Percentiles rank a stretch among this genome's conserved stretches.
These are phyloP conservation scores for Cyberlindnera americana DNA, from an alignment of 805 yeast genomes.

Conservation along the genomic window DNA sequence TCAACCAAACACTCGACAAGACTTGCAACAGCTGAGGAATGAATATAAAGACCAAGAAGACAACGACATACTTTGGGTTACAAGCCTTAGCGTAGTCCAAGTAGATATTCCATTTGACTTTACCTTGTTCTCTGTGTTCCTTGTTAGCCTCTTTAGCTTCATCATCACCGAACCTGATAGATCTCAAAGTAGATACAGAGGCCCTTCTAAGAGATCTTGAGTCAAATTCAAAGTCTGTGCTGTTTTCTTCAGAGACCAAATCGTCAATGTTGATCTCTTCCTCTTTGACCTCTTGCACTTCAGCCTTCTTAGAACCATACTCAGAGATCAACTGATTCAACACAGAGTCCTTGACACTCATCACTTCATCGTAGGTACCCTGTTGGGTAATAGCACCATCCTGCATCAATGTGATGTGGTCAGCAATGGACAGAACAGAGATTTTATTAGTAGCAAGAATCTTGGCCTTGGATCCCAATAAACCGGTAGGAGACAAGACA, in stretches of 20 bases:
- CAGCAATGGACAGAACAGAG: conserved; percentile 74
- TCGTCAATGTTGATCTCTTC: conserved; percentile 18
- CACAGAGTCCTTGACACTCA: conserved; percentile 41
- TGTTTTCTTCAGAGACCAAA: conserved; percentile 22
- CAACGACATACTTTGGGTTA: conserved; percentile 58
- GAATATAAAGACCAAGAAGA: conserved; percentile 55
- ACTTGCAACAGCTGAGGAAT: conserved; percentile 60
- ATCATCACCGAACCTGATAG: conserved; percentile 34
- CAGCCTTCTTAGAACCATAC: conserved; percentile 49
- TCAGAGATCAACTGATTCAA: conserved; percentile 55
- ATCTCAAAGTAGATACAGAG: conserved; percentile 47
- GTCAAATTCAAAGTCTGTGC: conserved; percentile 33
- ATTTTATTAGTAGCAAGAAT: conserved; percentile 85
- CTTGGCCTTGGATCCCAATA: conserved; percentile 68
- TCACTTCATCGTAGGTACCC: conserved; percentile 55
- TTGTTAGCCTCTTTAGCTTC: conserved; percentile 32
- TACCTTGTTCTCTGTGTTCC: conserved; percentile 90
- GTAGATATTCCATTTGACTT: conserved; percentile 87
- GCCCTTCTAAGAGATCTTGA: conserved; percentile 55
- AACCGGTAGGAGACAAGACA: conserved; percentile 79
- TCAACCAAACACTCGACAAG: conserved; percentile 83
- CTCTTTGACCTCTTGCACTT: conserved; percentile 18
- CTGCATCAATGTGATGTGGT: conserved; percentile 61
- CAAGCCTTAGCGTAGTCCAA: conserved; percentile 83
- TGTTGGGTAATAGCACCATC: conserved; percentile 68